Percentiles rank a stretch among this genome's conserved stretches.
phyloP scores from a whole-genome alignment of 2,329 filamentous ascomycete species.

The Trichoderma pleuroti region DNA sequence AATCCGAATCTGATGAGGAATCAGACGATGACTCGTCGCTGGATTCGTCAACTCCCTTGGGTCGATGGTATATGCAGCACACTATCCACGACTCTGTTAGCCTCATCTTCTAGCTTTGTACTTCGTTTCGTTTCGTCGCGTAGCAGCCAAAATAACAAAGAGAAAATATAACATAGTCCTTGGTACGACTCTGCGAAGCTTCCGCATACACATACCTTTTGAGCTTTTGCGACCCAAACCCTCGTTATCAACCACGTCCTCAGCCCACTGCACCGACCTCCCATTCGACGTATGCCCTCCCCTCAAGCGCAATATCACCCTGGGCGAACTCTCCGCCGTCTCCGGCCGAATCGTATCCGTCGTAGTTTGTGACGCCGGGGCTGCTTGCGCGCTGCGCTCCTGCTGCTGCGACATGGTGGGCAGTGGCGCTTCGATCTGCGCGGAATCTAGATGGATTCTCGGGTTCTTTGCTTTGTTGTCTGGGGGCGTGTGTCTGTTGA shows the following conservation, averaged over 20 bases:
- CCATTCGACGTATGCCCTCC: conserved; percentile 45
- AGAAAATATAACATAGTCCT: background rate
- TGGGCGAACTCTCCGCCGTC: conserved; percentile 30
- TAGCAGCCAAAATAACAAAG: background rate
- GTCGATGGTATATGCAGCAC: conserved; percentile 98
- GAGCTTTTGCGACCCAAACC: conserved; percentile 89
- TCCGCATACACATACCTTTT: conserved; percentile 61
- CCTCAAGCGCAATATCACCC: conserved; percentile 49
- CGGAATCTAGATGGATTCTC: background rate
- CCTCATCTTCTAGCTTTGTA: background rate
- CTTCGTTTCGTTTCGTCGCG: background rate
- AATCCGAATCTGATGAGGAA: conserved; percentile 49
- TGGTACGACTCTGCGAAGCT: background rate
- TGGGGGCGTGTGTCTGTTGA: background rate
- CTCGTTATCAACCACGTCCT: conserved; percentile 93
- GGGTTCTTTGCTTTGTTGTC: background rate
- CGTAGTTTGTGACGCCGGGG: conserved; percentile 35
- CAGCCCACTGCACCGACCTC: conserved; percentile 82
- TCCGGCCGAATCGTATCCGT: conserved; percentile 30
- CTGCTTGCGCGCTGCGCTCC: conserved; percentile 27
- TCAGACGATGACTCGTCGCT: conserved; percentile 58
- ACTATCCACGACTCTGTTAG: conserved; percentile 49
- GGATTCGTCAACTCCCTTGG: conserved; percentile 77
- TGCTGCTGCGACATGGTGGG: conserved; percentile 31
- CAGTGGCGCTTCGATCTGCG: background rate